Evolutionary conservation across 2,329 filamentous ascomycete species (phyloP), one percentile per base, ranked within the genome.

Genomic region (Fusarium fujikuroi): DNA sequence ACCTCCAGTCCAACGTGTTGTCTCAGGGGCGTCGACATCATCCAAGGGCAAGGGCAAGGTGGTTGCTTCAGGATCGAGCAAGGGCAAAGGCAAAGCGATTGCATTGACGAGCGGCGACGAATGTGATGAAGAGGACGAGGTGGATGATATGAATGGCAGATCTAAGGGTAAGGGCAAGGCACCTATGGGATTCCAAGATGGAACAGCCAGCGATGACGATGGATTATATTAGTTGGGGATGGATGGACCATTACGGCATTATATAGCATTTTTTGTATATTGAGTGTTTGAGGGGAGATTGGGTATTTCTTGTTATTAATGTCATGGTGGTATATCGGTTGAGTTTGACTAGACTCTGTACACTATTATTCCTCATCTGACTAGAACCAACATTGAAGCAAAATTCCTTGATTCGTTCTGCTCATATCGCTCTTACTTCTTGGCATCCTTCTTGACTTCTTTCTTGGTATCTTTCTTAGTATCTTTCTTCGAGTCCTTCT

Each of bases 121-220:
- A 34, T 79, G 79, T 36, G 80, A 80, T 9, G 81, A 81, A 30
- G 81, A 81, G 44, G 80, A 80, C 57, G 79, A 75, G 40, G 76
- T 78, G 59, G 81, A 78, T n/a, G 77, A 76, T 10, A 75, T 77
- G 18, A 80, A 80, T 58, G 80, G 80, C 30, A 73, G 73, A 69
- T 72, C 77, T n/a, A 89, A 89, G 75, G 87, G 87, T 12, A 91
- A 90, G 79, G 89, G 85, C 3, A 91, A 89, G 76, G 88, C 84
- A 6, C 81, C 85, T 21, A 85, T 84, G 67, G 81, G 82, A 37
- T 89, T 90, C 70, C 83, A 85, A 74, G 84, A 88, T n/a, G 84
- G 85, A 25, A 86, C 83, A n/a, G 87, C 84, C 23, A 88, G 86
- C 70, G 89, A 87, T 67, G 88, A 90, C 58, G 88, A 90, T 53